phyloP scores from a whole-genome alignment of 2,329 filamentous ascomycete genomes.

The Phaeosphaeriaceae sp. region DNA sequence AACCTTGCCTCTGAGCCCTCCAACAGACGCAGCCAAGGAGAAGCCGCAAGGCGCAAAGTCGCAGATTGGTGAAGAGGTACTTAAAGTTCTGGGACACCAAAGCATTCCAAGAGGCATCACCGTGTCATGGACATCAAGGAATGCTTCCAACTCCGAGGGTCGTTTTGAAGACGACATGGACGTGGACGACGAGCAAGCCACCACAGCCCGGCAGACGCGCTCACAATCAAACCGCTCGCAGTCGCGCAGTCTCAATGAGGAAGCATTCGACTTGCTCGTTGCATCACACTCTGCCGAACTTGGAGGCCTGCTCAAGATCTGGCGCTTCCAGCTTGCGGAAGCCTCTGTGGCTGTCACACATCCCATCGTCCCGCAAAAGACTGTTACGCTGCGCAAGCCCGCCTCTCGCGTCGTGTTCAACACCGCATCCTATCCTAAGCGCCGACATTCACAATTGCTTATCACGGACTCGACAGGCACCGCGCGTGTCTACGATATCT shows the following conservation, averaged over 20 bases:
- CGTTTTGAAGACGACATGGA: conserved; percentile 44
- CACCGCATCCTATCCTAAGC: conserved; percentile 59
- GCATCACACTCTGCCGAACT: conserved; percentile 51
- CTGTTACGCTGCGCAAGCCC: conserved; percentile 57
- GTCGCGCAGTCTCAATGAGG: conserved; percentile 23
- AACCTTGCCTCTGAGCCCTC: conserved; percentile 61
- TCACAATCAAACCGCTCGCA: conserved; percentile 30
- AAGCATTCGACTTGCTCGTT: conserved; percentile 50
- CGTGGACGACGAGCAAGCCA: conserved; percentile 38
- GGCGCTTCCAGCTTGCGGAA: conserved; percentile 48
- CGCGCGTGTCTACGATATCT: conserved; percentile 65
- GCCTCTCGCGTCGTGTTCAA: conserved; percentile 62
- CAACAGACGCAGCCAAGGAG: conserved; percentile 50
- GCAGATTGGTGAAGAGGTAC: conserved; percentile 53
- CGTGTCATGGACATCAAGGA: conserved; percentile 58
- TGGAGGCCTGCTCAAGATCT: conserved; percentile 50
- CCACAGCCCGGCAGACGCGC: conserved; percentile 24
- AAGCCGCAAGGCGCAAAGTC: conserved; percentile 28
- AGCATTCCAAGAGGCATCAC: conserved; percentile 59
- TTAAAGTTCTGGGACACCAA: conserved; percentile 59
- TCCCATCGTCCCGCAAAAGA: conserved; percentile 53
- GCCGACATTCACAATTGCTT: conserved; percentile 62
- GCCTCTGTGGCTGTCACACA: conserved; percentile 45
- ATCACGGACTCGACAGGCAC: conserved; percentile 62
- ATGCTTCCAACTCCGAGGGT: conserved; percentile 24